Percentiles rank a stretch among this genome's conserved stretches.
phyloP scores from a whole-genome alignment of 2,329 filamentous ascomycete species.

The Verticillium nubilum region DNA sequence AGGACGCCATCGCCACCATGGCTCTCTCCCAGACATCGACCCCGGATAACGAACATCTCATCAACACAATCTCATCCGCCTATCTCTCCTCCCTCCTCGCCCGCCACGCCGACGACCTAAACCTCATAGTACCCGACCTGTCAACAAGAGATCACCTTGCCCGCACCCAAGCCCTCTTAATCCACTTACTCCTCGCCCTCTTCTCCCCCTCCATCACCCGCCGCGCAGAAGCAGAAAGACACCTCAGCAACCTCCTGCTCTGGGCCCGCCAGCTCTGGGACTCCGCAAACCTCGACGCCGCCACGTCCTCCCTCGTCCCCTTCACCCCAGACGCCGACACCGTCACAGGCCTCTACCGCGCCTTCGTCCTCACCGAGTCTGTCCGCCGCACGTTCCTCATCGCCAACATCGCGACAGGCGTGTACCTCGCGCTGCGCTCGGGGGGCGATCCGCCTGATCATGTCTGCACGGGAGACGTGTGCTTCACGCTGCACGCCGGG shows the following conservation, averaged over 20 bases:
- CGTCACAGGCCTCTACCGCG: slow-evolving; percentile 15
- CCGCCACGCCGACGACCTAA: background rate
- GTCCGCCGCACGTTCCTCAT: slow-evolving; percentile 18
- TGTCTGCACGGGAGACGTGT: slow-evolving; percentile 15
- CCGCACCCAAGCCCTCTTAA: slow-evolving; percentile 16
- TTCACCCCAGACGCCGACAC: slow-evolving; percentile 5
- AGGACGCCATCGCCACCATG: slow-evolving; percentile 12
- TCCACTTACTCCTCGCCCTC: slow-evolving; percentile 17
- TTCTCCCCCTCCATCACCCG: slow-evolving; percentile 16
- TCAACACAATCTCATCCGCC: background rate
- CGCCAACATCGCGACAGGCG: slow-evolving; percentile 11
- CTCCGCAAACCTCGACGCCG: slow-evolving; percentile 9
- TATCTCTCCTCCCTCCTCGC: background rate
- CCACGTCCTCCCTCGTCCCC: background rate
- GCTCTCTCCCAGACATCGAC: slow-evolving; percentile 2
- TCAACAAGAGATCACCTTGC: slow-evolving; percentile 10
- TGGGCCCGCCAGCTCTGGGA: slow-evolving; percentile 14
- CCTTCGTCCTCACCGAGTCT: slow-evolving; percentile 24
- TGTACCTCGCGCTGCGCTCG: slow-evolving; percentile 13
- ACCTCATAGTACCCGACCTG: slow-evolving; percentile 1
- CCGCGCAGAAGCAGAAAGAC: slow-evolving; percentile 14
- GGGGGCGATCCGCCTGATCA: background rate
- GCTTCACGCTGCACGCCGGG: slow-evolving; percentile 18
- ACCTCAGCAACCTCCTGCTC: slow-evolving; percentile 9
- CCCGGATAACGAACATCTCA: slow-evolving; percentile 2